These are phyloP conservation scores for Penicillium occitanis DNA, from an alignment of 2,329 filamentous ascomycete species.

Conservation along the genomic window DNA sequence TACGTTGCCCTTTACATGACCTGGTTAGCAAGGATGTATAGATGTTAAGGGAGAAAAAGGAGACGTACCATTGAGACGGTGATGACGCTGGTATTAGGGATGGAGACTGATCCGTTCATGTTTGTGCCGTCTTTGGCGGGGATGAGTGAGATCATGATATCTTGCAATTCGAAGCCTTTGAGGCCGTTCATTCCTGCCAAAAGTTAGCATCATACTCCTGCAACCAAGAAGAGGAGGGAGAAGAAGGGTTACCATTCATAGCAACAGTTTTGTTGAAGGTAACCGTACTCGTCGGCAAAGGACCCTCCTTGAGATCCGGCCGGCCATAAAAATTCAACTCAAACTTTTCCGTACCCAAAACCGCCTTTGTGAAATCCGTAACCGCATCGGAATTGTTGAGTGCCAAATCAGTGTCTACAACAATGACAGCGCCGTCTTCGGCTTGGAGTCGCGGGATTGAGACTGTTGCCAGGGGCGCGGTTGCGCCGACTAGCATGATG, in stretches of 20 bases:
- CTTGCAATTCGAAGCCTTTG: constrained; percentile 51
- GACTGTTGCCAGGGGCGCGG: constrained; percentile 46
- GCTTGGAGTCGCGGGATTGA: constrained; percentile 48
- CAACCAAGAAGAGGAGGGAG: not conserved
- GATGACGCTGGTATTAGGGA: constrained; percentile 62
- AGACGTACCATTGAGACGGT: constrained; percentile 52
- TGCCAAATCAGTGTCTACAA: constrained; percentile 46
- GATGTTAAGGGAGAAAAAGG: not conserved
- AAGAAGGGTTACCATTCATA: constrained; percentile 52
- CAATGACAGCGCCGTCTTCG: constrained; percentile 43
- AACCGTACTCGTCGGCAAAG: constrained; percentile 51
- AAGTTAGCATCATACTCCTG: not conserved
- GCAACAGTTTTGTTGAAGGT: constrained; percentile 58
- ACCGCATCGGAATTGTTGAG: constrained; percentile 48
- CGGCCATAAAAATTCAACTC: constrained; percentile 53
- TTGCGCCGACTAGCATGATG: constrained; percentile 48
- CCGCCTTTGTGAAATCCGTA: constrained; percentile 49
- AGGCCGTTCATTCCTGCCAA: constrained; percentile 58
- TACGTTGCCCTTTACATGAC: constrained; percentile 50
- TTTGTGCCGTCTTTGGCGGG: constrained; percentile 50
- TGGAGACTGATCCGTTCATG: constrained; percentile 54
- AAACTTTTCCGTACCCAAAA: constrained; percentile 52
- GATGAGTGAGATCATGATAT: constrained; percentile 48
- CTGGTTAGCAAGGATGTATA: not conserved
- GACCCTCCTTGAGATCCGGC: constrained; percentile 53